Percentiles rank a stretch among this genome's conserved stretches.
Evolutionary conservation across 495 filamentous ascomycete species (phyloP).

Genomic region (Entonaema liquescens): DNA sequence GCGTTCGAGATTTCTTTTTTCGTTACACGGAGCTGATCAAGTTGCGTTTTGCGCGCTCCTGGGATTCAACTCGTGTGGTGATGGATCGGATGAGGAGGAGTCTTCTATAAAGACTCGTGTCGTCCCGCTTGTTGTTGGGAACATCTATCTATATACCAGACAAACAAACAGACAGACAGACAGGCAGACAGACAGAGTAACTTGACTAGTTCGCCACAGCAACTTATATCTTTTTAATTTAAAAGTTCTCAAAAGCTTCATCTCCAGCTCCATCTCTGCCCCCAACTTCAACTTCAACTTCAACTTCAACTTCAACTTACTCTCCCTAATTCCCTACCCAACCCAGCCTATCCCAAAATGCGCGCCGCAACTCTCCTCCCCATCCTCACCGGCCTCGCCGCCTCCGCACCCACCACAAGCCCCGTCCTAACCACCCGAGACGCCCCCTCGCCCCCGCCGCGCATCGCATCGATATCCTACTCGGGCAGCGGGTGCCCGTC

Average conservation of each 20-base stretch:
- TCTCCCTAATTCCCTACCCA: not conserved
- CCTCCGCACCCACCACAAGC: slow-evolving; percentile 31
- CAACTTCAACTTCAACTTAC: too few species aligned
- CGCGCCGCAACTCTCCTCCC: slow-evolving; percentile 35
- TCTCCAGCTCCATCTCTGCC: not conserved
- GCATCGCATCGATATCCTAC: slow-evolving; percentile 49
- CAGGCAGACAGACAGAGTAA: too few species aligned
- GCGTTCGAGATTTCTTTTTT: slow-evolving; percentile 26
- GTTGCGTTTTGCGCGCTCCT: not conserved
- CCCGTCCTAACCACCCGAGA: slow-evolving; percentile 25
- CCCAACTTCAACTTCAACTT: too few species aligned
- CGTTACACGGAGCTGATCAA: not conserved
- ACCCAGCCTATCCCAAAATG: slow-evolving; percentile 39
- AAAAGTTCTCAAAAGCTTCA: not conserved
- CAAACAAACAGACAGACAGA: not conserved
- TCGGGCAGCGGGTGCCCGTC: slow-evolving; percentile 52
- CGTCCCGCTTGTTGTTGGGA: slow-evolving; percentile 17
- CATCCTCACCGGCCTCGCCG: slow-evolving; percentile 41
- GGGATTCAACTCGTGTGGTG: slow-evolving; percentile 17
- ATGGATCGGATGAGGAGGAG: slow-evolving; percentile 18
- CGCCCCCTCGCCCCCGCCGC: slow-evolving; percentile 36
- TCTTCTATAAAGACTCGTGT: slow-evolving; percentile 32
- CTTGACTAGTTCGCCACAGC: too few species aligned
- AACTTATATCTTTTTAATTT: not conserved
- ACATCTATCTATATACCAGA: not conserved